These are phyloP conservation scores for Heterotrichella gracilis DNA, from an alignment of 352 stramenopile species.

Conservation along the genomic window DNA sequence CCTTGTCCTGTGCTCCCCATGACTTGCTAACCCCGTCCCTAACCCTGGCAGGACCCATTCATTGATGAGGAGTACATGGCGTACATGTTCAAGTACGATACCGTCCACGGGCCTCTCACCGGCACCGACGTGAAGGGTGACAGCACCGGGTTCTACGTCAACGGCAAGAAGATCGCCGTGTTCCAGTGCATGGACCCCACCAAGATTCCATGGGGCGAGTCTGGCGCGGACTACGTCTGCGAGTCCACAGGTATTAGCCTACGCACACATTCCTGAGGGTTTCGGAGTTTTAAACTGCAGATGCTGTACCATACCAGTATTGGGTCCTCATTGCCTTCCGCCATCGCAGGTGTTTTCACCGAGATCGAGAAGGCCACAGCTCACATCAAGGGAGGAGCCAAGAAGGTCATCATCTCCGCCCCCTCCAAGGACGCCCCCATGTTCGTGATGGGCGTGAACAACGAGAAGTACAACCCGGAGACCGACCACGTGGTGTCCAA, in stretches of 20 bases:
- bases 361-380: slow-evolving; percentile 48
- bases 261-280: too few species aligned
- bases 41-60: slow-evolving; percentile 19
- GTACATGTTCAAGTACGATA: slow-evolving; percentile 85
- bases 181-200: slow-evolving; percentile 58
- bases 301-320: too few species aligned
- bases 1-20: too few species aligned
- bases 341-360: slow-evolving; percentile 49
- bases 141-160: too few species aligned
- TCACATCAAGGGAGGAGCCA: slow-evolving; percentile 57
- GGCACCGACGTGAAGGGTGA: slow-evolving; percentile 53
- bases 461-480: slow-evolving; percentile 56
- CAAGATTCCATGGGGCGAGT: slow-evolving; percentile 33
- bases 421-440: slow-evolving; percentile 83
- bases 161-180: slow-evolving; percentile 54
- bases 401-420: slow-evolving; percentile 84
- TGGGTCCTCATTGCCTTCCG: too few species aligned
- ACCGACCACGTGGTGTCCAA: slow-evolving; percentile 83
- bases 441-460: slow-evolving; percentile 93
- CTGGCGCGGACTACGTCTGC: slow-evolving; percentile 59
- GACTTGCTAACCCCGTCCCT: too few species aligned
- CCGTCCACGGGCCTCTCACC: slow-evolving; percentile 53
- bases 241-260: slow-evolving; percentile 70
- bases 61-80: slow-evolving; percentile 24
- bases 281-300: too few species aligned